Evolutionary conservation across 1,284 basidiomycete species (phyloP).

Genomic region (Austroboletus niveus): DNA sequence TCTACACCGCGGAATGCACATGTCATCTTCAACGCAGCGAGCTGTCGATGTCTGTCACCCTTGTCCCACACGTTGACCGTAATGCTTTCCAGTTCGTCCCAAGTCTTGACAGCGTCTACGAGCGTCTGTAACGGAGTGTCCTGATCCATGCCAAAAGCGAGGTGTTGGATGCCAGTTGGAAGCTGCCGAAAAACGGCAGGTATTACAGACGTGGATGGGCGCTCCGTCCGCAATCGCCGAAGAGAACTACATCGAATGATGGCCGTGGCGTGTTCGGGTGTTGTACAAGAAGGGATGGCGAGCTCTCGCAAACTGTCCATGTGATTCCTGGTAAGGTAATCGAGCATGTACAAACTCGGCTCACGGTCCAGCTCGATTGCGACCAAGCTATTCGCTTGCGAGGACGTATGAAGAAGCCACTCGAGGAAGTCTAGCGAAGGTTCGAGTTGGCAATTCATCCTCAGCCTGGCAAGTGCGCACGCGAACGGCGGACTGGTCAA

Average conservation of each 20-base stretch:
- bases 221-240: slow-evolving; percentile 52
- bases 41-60: slow-evolving; percentile 44
- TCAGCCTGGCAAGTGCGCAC: slow-evolving; percentile 48
- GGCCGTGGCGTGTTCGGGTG: slow-evolving; percentile 45
- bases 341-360: slow-evolving; percentile 49
- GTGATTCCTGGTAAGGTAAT: slow-evolving; percentile 50
- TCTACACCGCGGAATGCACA: slow-evolving; percentile 55
- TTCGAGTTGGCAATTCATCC: slow-evolving; percentile 58
- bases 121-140: slow-evolving; percentile 52
- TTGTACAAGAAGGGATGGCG: slow-evolving; percentile 51
- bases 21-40: slow-evolving; percentile 51
- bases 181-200: slow-evolving; percentile 49
- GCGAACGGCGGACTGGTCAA: slow-evolving; percentile 44
- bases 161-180: slow-evolving; percentile 47
- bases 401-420: slow-evolving; percentile 65
- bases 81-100: slow-evolving; percentile 40
- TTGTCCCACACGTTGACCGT: slow-evolving; percentile 49
- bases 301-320: slow-evolving; percentile 49
- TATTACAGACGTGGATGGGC: slow-evolving; percentile 38
- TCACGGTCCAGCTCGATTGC: slow-evolving; percentile 58
- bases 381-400: slow-evolving; percentile 41
- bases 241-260: slow-evolving; percentile 50
- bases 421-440: slow-evolving; percentile 59
- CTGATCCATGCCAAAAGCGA: slow-evolving; percentile 57
- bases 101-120: slow-evolving; percentile 47